These are phyloP conservation scores for Rubroboletus pulcherrimus DNA, from an alignment of 768 basidiomycete species.

Conservation along the genomic window DNA sequence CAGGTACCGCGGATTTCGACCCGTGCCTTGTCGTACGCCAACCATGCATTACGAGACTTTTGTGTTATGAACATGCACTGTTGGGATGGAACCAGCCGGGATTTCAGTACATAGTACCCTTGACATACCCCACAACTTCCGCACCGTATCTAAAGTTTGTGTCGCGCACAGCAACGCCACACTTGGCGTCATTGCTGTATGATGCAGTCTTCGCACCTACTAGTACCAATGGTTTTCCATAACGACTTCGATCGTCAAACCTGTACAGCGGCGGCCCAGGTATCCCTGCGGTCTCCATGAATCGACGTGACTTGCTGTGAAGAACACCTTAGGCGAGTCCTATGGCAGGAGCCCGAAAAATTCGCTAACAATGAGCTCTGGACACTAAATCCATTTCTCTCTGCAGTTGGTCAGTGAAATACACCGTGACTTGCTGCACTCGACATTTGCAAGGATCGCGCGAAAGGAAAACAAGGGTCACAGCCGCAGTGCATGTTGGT, in stretches of 20 bases:
- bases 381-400: neutral
- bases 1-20: no score
- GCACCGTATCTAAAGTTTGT: neutral
- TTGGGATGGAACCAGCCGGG: no score
- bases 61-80: no score
- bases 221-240: neutral
- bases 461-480: neutral
- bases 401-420: neutral
- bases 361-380: neutral
- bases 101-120: no score
- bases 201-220: neutral
- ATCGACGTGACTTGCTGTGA: constrained; percentile 36
- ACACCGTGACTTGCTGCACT: neutral
- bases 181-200: neutral
- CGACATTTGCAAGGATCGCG: neutral
- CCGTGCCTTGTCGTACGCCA: no score
- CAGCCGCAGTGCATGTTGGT: neutral
- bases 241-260: neutral
- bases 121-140: no score
- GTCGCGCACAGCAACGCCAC: neutral
- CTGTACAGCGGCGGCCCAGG: constrained; percentile 50
- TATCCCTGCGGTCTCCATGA: constrained; percentile 52
- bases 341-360: neutral
- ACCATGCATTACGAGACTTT: no score
- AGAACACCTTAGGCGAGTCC: neutral